Percentiles rank a stretch among this genome's conserved stretches.
These are phyloP conservation scores for Hansenula lynferdii DNA, from an alignment of 1,139 yeast genomes.

Conservation along the genomic window DNA sequence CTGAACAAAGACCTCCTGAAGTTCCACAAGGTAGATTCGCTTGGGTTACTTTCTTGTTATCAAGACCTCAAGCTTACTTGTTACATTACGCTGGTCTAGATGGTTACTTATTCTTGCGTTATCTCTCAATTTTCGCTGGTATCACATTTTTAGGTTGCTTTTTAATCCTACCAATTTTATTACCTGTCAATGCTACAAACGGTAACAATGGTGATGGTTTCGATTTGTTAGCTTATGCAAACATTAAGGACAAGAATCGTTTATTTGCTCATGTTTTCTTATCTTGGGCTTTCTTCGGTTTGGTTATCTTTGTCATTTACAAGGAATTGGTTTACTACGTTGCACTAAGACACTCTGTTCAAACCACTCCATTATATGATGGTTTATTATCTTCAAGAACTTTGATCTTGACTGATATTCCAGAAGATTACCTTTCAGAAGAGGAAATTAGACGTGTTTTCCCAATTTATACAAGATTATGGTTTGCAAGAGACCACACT, in stretches of 20 bases:
- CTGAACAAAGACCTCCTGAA: constrained; percentile 44
- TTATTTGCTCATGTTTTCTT: constrained; percentile 69
- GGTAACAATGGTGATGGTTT: constrained; percentile 55
- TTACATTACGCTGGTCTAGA: constrained; percentile 82
- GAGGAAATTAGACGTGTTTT: constrained; percentile 48
- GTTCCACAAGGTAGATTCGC: constrained; percentile 50
- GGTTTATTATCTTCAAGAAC: constrained; percentile 64
- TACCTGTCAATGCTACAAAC: constrained; percentile 86
- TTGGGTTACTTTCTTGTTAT: constrained; percentile 51
- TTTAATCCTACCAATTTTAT: constrained; percentile 67
- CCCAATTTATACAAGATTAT: constrained; percentile 55
- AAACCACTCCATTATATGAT: constrained; percentile 69
- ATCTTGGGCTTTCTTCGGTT: constrained; percentile 64
- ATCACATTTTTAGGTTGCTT: constrained; percentile 61
- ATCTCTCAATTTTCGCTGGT: constrained; percentile 56
- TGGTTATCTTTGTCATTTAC: constrained; percentile 56
- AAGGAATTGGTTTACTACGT: constrained; percentile 67
- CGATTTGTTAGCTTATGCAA: constrained; percentile 56
- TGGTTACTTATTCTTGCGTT: constrained; percentile 84
- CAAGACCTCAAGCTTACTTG: constrained; percentile 60
- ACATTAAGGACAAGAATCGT: constrained; percentile 55
- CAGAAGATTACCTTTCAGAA: constrained; percentile 44
- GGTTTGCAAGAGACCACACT: constrained; percentile 60
- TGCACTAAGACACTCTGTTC: constrained; percentile 60
- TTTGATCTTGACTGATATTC: constrained; percentile 59